Evolutionary conservation across 345 rosid species (phyloP).

Genomic region (Salix koriyanagi): DNA sequence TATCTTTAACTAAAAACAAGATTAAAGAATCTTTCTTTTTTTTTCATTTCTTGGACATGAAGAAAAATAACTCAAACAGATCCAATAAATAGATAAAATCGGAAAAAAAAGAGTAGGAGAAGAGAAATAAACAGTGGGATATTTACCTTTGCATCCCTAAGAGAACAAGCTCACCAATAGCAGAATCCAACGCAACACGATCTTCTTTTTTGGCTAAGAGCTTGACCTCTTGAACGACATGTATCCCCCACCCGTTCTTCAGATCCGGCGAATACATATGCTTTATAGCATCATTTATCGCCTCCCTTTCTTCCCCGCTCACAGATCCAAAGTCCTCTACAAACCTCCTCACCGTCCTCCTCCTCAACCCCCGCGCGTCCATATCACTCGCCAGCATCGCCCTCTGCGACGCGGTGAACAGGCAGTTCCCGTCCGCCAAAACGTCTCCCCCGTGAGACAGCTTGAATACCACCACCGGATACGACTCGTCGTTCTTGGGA

Average conservation of each 20-base stretch:
- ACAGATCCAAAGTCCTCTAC: slow-evolving; percentile 67
- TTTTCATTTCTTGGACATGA: background rate
- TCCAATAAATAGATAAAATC: background rate
- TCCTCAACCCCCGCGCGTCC: slow-evolving; percentile 68
- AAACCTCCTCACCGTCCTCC: slow-evolving; percentile 72
- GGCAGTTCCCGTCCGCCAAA: slow-evolving; percentile 91
- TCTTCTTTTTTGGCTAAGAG: slow-evolving; percentile 69
- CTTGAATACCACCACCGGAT: slow-evolving; percentile 57
- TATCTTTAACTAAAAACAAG: background rate
- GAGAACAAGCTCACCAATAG: slow-evolving; percentile 73
- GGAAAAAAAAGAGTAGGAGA: background rate
- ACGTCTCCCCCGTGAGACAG: slow-evolving; percentile 93
- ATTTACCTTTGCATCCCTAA: slow-evolving; percentile 86
- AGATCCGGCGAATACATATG: slow-evolving; percentile 98
- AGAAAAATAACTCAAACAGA: background rate
- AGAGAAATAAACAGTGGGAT: background rate
- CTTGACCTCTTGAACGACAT: slow-evolving; percentile 89
- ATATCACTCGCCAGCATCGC: slow-evolving; percentile 66
- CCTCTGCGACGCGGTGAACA: slow-evolving; percentile 81
- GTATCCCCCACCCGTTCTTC: slow-evolving; percentile 97
- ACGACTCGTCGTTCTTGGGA: slow-evolving; percentile 37
- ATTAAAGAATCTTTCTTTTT: background rate
- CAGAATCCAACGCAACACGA: slow-evolving; percentile 63
- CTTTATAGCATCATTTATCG: slow-evolving; percentile 51
- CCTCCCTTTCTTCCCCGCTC: slow-evolving; percentile 38